Evolutionary conservation across 768 basidiomycete genomes (phyloP), one percentile per base, ranked within the genome.

Genomic region (Coprinopsis sp.): DNA sequence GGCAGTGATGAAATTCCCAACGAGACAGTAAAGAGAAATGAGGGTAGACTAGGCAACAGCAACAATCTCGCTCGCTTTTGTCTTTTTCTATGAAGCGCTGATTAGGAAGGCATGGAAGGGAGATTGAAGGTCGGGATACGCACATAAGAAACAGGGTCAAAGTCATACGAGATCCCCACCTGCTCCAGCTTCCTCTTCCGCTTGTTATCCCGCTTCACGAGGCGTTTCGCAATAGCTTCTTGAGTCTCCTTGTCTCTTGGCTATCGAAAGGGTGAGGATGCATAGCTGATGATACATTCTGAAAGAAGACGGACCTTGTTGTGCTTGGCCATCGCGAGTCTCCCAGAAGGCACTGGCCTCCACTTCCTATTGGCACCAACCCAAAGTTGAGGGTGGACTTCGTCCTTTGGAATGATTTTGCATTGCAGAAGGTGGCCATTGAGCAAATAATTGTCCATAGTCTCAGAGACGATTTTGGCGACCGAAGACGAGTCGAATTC

Each of bases 391-490:
- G 93, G 88, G 63, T 98, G 95, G 1, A 98, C 81, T 51, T 94
- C 66, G 21, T 94, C 91, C 55, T 82, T 82, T 31, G 96, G 91
- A 49, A 98, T 81, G 42, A 93, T 65, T 65, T 90, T 87, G 72
- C 95, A 98, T 34, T 79, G 81, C 46, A 99, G 75, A 52, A 99
- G 87, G 61, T 96, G 95, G 6, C 95, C 94, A 76, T 87, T 79
- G 53, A 99, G 74, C 30, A 99, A 78, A 65, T 97, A 99, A 70
- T 96, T 98, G 74, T 99, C 83, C 96, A 98, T 98, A 36, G 95
- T 98, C 59, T 98, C 96, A 2, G 89, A 86, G 6, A 96, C 96
- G 52, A 99, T 97, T 59, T 93, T 70, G 0, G 96, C 94, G 24
- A 98, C 93, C 0, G 85, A 76, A 16, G 81, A 77, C 33, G 91